A percentile compares a stretch with the other conserved stretches of the same genome.
Conservation (phyloP, 306 rosid genomes). For the Cotoneaster glaucophyllus region DNA sequence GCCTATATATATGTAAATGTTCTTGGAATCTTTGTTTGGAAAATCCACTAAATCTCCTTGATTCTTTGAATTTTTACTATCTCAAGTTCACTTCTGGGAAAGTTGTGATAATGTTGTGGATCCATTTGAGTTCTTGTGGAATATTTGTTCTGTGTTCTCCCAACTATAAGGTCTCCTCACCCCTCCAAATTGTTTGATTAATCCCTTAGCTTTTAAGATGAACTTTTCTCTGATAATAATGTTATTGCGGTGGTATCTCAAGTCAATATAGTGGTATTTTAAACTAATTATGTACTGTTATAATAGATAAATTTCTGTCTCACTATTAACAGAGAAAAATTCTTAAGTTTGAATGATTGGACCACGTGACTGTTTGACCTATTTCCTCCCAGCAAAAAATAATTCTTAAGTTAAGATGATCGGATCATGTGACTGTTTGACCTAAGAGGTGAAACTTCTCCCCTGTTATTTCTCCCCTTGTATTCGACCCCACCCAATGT, state of each 20-base stretch:
- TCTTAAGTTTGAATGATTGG: accelerated
- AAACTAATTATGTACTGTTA: no score
- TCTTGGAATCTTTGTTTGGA: background rate
- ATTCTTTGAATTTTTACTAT: slow-evolving; percentile 8
- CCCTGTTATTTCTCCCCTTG: background rate
- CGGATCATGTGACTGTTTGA: accelerated
- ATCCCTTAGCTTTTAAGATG: background rate
- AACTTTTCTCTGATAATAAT: no score
- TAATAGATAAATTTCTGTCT: no score
- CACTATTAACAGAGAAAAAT: no score
- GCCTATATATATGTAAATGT: background rate
- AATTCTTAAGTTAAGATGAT: no score
- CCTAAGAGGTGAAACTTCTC: background rate
- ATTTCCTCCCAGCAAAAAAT: accelerated
- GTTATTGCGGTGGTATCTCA: background rate
- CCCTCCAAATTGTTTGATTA: background rate
- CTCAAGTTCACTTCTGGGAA: background rate
- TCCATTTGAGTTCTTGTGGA: background rate
- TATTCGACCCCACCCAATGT: no score
- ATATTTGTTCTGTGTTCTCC: background rate
- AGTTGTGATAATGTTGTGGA: background rate
- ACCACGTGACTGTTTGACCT: accelerated
- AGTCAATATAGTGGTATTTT: no score
- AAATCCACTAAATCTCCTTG: slow-evolving; percentile 1
- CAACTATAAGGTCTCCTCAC: background rate